Percentiles rank a stretch among this genome's conserved stretches.
These are phyloP conservation scores for Paraglomus occultum DNA, from an alignment of 192 early-diverging fungal genomes.

Conservation along the genomic window DNA sequence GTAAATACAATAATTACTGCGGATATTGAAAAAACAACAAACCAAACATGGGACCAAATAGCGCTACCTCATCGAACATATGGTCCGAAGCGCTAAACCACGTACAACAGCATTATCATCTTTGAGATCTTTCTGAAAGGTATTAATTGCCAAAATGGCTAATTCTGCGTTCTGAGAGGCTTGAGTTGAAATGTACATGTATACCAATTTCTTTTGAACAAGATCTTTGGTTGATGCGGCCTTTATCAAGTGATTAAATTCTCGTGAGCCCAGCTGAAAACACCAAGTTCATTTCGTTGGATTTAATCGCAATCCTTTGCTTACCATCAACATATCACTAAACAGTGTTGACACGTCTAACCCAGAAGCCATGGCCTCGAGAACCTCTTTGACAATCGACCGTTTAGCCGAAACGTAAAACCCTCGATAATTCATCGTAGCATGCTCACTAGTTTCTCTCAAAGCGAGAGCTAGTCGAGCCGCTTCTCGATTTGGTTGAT, in stretches of 20 bases:
- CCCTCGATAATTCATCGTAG: background rate
- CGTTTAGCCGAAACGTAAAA: background rate
- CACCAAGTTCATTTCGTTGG: background rate
- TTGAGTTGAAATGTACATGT: constrained; percentile 35
- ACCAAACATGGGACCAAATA: background rate
- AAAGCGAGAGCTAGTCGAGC: background rate
- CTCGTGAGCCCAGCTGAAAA: background rate
- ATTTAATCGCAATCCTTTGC: background rate
- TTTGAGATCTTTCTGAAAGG: constrained; percentile 39
- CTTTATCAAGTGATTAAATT: constrained; percentile 11
- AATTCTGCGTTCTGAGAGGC: constrained; percentile 38
- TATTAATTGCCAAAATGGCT: constrained; percentile 40
- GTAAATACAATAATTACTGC: background rate
- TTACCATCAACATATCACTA: constrained; percentile 38
- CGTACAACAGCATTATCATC: constrained; percentile 39
- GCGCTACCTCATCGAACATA: constrained; percentile 41
- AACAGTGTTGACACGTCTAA: constrained; percentile 43
- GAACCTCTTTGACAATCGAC: constrained; percentile 25
- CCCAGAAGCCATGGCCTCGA: constrained; percentile 40
- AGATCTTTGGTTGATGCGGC: constrained; percentile 41
- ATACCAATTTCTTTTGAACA: constrained; percentile 35
- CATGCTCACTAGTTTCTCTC: constrained; percentile 13
- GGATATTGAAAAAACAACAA: background rate
- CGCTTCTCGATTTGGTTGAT: constrained; percentile 9
- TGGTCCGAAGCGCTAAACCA: constrained; percentile 38